A percentile compares a stretch with the other conserved stretches of the same genome.
phyloP scores from a whole-genome alignment of 495 filamentous ascomycete species.

The Penicillium turbatum region DNA sequence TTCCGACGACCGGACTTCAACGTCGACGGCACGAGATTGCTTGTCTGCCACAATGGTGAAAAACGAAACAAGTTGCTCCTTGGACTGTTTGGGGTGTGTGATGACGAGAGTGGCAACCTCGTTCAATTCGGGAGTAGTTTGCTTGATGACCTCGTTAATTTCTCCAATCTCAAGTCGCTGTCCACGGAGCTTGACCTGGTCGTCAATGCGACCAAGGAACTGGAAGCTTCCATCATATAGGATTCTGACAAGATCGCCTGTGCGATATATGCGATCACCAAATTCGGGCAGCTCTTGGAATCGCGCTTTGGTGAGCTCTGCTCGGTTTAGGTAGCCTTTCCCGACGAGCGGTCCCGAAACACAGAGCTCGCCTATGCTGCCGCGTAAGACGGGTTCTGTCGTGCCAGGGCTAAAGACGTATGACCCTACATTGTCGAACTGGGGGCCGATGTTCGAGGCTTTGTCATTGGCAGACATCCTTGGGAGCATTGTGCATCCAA shows the following conservation, averaged over 20 bases:
- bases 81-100: slow-evolving; percentile 41
- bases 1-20: slow-evolving; percentile 14
- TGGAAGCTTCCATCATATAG: slow-evolving; percentile 48
- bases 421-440: slow-evolving; percentile 76
- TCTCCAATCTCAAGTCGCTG: slow-evolving; percentile 75
- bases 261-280: slow-evolving; percentile 44
- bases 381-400: slow-evolving; percentile 65
- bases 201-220: slow-evolving; percentile 70
- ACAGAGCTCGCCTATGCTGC: slow-evolving; percentile 81
- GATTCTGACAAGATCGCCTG: slow-evolving; percentile 47
- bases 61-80: slow-evolving; percentile 43
- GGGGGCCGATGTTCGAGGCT: slow-evolving; percentile 78
- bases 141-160: slow-evolving; percentile 54
- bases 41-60: slow-evolving; percentile 17
- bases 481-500: slow-evolving; percentile 72
- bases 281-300: slow-evolving; percentile 35
- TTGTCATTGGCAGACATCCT: slow-evolving; percentile 67
- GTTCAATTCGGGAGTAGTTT: slow-evolving; percentile 28
- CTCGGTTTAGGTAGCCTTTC: slow-evolving; percentile 78
- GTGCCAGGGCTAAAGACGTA: slow-evolving; percentile 71
- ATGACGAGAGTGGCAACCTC: slow-evolving; percentile 40
- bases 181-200: slow-evolving; percentile 76
- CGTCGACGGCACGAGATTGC: slow-evolving; percentile 12
- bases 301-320: slow-evolving; percentile 46
- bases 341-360: slow-evolving; percentile 82